These are phyloP conservation scores for Coprinellus aureogranulatus DNA, from an alignment of 768 basidiomycete genomes.

Conservation along the genomic window DNA sequence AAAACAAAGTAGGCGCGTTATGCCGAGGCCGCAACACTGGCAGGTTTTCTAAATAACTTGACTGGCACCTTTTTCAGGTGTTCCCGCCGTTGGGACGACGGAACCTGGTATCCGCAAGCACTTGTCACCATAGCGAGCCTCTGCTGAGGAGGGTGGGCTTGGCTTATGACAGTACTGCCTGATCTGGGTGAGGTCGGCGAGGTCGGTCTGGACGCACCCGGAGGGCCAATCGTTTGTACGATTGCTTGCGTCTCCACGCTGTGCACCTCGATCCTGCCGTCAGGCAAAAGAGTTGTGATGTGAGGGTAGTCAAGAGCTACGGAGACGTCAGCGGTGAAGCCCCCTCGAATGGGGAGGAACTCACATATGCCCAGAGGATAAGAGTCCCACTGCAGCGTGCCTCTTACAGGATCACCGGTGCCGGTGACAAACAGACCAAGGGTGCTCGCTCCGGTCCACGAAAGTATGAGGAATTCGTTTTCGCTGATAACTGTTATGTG, in stretches of 20 bases:
- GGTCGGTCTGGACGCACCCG: slow-evolving; percentile 12
- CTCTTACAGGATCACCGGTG: slow-evolving; percentile 84
- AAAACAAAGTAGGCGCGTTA: too few species aligned
- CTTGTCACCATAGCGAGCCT: slow-evolving; percentile 38
- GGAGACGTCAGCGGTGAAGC: slow-evolving; percentile 1
- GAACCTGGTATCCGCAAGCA: slow-evolving; percentile 46
- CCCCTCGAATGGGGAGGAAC: slow-evolving; percentile 27
- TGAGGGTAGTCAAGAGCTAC: slow-evolving; percentile 81
- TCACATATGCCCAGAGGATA: slow-evolving; percentile 76
- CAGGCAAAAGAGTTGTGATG: slow-evolving; percentile 72
- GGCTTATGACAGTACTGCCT: slow-evolving; percentile 15
- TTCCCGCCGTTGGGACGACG: slow-evolving; percentile 46
- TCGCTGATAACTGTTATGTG: slow-evolving; percentile 72
- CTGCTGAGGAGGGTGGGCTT: slow-evolving; percentile 16
- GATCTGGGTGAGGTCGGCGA: slow-evolving; percentile 20
- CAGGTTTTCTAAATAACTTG: slow-evolving; percentile 16
- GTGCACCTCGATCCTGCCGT: slow-evolving; percentile 80
- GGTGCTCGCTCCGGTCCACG: slow-evolving; percentile 78
- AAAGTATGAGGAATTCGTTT: slow-evolving; percentile 82
- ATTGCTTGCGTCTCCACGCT: slow-evolving; percentile 70
- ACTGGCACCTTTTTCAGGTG: slow-evolving; percentile 46
- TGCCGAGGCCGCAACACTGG: not conserved
- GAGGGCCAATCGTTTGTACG: slow-evolving; percentile 63
- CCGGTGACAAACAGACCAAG: slow-evolving; percentile 85
- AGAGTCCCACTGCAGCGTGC: slow-evolving; percentile 81